Conservation (phyloP, 2,329 filamentous ascomycete genomes). For the Talaromyces pinophilus region DNA sequence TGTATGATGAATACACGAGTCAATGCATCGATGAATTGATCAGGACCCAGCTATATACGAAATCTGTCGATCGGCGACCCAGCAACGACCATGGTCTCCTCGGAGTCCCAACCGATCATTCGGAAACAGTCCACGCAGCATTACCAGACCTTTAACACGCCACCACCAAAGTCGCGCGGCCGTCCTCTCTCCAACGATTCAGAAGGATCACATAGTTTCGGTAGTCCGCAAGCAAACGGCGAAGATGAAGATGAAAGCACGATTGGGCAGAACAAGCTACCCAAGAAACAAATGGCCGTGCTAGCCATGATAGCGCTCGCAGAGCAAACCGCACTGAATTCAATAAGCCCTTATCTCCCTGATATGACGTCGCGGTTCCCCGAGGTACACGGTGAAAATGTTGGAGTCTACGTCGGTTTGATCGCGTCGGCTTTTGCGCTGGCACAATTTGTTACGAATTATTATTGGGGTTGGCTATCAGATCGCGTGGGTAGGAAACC, state of each 20-base stretch:
- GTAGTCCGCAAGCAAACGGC: slow-evolving; percentile 19
- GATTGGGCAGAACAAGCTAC: slow-evolving; percentile 53
- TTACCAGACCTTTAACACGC: slow-evolving; percentile 52
- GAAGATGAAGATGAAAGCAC: slow-evolving; percentile 24
- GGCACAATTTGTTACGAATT: slow-evolving; percentile 89
- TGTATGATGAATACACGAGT: not conserved
- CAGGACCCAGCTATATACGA: not conserved
- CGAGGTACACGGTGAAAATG: slow-evolving; percentile 68
- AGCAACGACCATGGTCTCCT: slow-evolving; percentile 30
- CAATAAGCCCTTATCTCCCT: slow-evolving; percentile 91
- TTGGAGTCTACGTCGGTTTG: slow-evolving; percentile 84
- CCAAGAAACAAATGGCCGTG: slow-evolving; percentile 77
- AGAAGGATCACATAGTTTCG: slow-evolving; percentile 37
- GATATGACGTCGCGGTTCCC: slow-evolving; percentile 88
- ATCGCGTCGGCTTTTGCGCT: slow-evolving; percentile 90
- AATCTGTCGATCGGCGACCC: not conserved
- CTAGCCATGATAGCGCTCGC: slow-evolving; percentile 85
- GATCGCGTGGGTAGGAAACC: slow-evolving; percentile 80
- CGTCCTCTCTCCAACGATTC: slow-evolving; percentile 47
- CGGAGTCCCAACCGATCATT: slow-evolving; percentile 35
- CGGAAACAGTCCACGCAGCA: slow-evolving; percentile 48
- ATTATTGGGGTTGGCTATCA: slow-evolving; percentile 84
- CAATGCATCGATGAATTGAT: slow-evolving; percentile 6
- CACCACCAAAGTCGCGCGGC: slow-evolving; percentile 50
- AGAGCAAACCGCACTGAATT: slow-evolving; percentile 96